A percentile compares a stretch with the other conserved stretches of the same genome.
These are phyloP conservation scores for Neoascochyta sp. DNA, from an alignment of 2,329 filamentous ascomycete genomes.

Conservation along the genomic window DNA sequence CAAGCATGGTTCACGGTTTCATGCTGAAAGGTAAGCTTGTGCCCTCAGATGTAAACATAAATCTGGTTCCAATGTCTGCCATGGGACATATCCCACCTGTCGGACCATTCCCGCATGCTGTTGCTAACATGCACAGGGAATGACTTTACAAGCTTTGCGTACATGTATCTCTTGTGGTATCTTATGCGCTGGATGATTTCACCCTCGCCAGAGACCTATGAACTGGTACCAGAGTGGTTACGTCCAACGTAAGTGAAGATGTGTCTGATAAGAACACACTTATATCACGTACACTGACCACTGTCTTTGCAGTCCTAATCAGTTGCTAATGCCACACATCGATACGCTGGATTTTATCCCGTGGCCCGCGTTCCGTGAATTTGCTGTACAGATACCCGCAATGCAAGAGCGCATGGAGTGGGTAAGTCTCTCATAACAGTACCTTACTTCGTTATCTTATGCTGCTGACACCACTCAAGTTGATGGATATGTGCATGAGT, in stretches of 20 bases:
- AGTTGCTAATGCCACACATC: constrained; percentile 26
- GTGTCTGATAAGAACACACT: too few species aligned
- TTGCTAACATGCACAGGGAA: constrained; percentile 10
- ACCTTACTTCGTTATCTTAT: too few species aligned
- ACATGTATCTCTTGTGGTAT: constrained; percentile 23
- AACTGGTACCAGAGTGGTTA: constrained; percentile 21
- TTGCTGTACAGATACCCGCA: constrained; percentile 19
- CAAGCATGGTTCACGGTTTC: constrained; percentile 19
- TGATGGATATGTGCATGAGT: constrained; percentile 18
- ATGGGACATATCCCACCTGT: too few species aligned
- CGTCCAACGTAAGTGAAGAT: constrained; percentile 23
- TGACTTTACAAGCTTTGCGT: constrained; percentile 22
- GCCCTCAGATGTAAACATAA: too few species aligned
- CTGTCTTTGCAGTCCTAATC: constrained; percentile 14
- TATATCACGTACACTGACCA: too few species aligned
- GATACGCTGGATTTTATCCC: constrained; percentile 19
- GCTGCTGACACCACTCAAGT: too few species aligned
- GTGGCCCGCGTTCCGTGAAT: constrained; percentile 25
- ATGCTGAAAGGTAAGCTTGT: constrained; percentile 14
- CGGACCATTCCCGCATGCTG: too few species aligned
- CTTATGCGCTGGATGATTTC: constrained; percentile 26
- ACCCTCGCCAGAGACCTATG: constrained; percentile 20
- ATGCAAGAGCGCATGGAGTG: constrained; percentile 27
- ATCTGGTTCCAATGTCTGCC: too few species aligned
- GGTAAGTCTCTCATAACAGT: too few species aligned